Evolutionary conservation across 2,329 filamentous ascomycete species (phyloP), one percentile per base, ranked within the genome.

Genomic region (Leptosphaerulina australis): DNA sequence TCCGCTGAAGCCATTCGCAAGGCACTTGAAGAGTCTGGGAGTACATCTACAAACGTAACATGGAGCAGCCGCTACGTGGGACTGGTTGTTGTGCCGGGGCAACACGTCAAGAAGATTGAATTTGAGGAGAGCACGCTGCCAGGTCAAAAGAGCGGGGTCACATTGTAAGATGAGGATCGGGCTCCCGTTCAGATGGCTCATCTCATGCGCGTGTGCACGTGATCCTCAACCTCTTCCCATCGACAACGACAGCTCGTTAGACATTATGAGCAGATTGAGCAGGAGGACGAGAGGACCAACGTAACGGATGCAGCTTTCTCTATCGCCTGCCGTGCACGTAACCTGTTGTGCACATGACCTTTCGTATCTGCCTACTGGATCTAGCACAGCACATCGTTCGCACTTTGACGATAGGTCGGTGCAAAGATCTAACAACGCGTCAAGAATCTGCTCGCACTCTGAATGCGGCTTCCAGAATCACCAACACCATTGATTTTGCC

Each of bases 21-120:
- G 46, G 61, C 66, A 4, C 66, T 58, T 21, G 57, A 64, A 50
- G 62, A 60, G 14, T 68, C 69, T 1, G 68, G 62, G 25, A 75
- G 64, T 69, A 74, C 45, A 67, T 88, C 47, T 83, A 56, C 66
- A 3, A 49, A 81, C 55, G 74, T 90, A 44, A 83, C 91, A 62
- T 89, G 96, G 86, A 88, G 84, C 20, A 91, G 88, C 60, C 85
- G 94, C 44, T 96, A 91, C 68, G 83, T 99, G 17, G 94, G 94
- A 0, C 76, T 97, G 20, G 86, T 99, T 2, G 92, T 97, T 18
- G 84, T 99, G 3, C 94, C 94, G 0, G 92, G 93, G 0, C 79
- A 88, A 60, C 85, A 96, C 69, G 90, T 99, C 60, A 85, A 81
- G 51, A 93, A 88, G 77, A 91, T 99, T 64, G 92, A 97, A 72